Base-by-base conservation (phyloP, 176 grass and related monocot species). In the Bolboschoenus planiculmis region DNA sequence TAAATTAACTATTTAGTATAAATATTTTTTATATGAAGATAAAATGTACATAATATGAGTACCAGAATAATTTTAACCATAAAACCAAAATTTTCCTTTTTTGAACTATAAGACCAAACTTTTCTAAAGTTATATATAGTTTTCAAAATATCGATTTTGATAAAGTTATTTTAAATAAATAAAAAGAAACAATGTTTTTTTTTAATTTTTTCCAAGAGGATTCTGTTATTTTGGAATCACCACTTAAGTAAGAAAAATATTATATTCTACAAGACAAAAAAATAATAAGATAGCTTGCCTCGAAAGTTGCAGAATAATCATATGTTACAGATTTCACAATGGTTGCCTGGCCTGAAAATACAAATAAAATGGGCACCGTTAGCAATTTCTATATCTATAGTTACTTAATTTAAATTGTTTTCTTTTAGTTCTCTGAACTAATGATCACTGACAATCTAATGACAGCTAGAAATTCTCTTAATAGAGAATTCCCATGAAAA, bases 251-350 rank as follows among this genome's bases (percentile, higher is more conserved):
- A 48, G 18, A 43, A 47, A 20, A 54, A 26, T 36, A 73, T 15
- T 78, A 72, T 72, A 60, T 64, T 67, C 16, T 68, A 39, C 33
- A 2, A 67, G 11, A n/a, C n/a, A 47, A 10, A 64, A 14, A 48
- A 4, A 53, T 47, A 48, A 42, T n/a, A 53, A 9, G 21, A 33
- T 8, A 53, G 64, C 84, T 88, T 90, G 82, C 93, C 90, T 95
- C 84, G 40, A 87, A 74, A 88, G 84, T 78, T 66, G 93, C 88
- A 0, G 90, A 92, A 40, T 92, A 95, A 78, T 95, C 93, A 88
- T 95, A 95, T 9, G 82, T 55, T 5, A 92, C 77, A 30, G 88
- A 88, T 42, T 73, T 87, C 13, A 78, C 88, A 30, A 83, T 62
- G 78, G 72, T 76, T 61, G 76, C 86, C 71, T 56, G 57, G 13